Conservation (phyloP, 192 early-diverging fungal species). For the Rhizoclosmatium globosum region DNA sequence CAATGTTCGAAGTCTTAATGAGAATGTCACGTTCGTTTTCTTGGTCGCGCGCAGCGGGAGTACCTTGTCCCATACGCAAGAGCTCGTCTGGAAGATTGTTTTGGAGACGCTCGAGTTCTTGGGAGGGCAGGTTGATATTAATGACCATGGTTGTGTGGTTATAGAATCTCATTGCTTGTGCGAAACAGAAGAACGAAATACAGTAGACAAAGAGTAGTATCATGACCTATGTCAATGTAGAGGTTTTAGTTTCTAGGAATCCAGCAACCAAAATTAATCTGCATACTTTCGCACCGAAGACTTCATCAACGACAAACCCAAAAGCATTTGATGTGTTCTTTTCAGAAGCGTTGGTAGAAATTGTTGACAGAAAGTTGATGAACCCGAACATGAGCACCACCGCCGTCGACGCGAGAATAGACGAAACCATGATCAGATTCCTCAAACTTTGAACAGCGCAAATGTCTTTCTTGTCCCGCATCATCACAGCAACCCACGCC, state of each 20-base stretch:
- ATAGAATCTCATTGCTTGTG: conserved; percentile 53
- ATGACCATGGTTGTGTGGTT: conserved; percentile 46
- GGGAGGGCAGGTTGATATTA: conserved; percentile 31
- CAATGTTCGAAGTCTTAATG: background rate
- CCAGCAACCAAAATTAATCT: too few relatives aligned
- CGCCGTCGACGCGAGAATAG: conserved; percentile 47
- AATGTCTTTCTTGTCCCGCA: conserved; percentile 50
- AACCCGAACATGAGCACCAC: conserved; percentile 37
- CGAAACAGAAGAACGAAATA: conserved; percentile 44
- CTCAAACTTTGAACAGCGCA: conserved; percentile 48
- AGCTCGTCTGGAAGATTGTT: too few relatives aligned
- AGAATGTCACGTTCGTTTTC: background rate
- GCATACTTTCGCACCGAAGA: conserved; percentile 27
- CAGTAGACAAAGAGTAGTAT: conserved; percentile 3
- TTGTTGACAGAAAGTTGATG: conserved; percentile 36
- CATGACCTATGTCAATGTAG: conserved; percentile 23
- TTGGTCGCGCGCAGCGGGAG: background rate
- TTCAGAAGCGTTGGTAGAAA: background rate
- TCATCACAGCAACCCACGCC: conserved; percentile 50
- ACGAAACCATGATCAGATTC: conserved; percentile 51
- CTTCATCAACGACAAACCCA: conserved; percentile 16
- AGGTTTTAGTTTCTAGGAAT: too few relatives aligned
- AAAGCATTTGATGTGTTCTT: conserved; percentile 10
- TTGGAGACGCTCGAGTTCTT: background rate
- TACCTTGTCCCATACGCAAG: too few relatives aligned